phyloP scores from a whole-genome alignment of 306 rosid species.

The Phaseolus lunatus region DNA sequence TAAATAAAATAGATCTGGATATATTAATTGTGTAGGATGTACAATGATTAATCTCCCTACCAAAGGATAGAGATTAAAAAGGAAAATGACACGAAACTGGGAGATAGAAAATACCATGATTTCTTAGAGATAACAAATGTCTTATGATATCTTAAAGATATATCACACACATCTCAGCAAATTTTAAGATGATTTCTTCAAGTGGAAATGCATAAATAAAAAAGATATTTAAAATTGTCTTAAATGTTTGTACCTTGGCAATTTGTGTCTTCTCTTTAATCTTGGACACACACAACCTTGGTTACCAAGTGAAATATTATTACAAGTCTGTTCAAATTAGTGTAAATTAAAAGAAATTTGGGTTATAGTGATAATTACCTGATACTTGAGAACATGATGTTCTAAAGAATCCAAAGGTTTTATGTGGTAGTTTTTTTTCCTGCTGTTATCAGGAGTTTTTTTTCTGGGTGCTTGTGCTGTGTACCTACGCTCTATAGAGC shows the following conservation, averaged over 20 bases:
- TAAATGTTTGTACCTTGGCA: not conserved
- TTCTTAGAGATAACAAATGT: too few relatives aligned
- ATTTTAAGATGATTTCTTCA: constrained; percentile 3
- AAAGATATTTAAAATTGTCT: not conserved
- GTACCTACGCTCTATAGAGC: not conserved
- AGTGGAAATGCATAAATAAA: not conserved
- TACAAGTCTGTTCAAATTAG: not conserved
- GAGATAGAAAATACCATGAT: too few relatives aligned
- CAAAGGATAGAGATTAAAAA: too few relatives aligned
- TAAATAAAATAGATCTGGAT: too few relatives aligned
- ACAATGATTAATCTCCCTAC: too few relatives aligned
- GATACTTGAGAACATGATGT: constrained; percentile 5
- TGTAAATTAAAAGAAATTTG: constrained; percentile 24
- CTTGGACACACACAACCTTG: constrained; percentile 4
- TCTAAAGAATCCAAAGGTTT: constrained; percentile 1
- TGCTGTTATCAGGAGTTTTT: not conserved
- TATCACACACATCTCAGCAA: too few relatives aligned
- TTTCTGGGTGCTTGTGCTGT: not conserved
- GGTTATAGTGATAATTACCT: not conserved
- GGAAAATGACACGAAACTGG: too few relatives aligned
- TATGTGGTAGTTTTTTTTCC: not conserved
- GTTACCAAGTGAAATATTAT: constrained; percentile 20
- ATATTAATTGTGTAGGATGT: too few relatives aligned
- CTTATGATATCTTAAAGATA: too few relatives aligned
- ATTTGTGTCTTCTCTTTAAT: not conserved